Conservation (phyloP, 352 stramenopile genomes). For the Pythium sukuiense region DNA sequence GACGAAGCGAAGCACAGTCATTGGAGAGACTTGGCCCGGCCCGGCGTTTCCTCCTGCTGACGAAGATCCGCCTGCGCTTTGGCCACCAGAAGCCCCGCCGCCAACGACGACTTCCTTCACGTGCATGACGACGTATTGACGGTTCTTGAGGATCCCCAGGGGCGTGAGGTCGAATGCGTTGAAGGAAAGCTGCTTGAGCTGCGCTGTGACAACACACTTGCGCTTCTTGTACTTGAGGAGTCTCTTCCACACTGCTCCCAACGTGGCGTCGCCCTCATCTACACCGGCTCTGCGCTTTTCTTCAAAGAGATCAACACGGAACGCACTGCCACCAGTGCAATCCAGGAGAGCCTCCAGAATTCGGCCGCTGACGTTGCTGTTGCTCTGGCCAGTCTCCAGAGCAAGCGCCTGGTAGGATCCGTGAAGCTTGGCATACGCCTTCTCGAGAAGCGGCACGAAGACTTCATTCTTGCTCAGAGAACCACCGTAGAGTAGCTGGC, state of each 20-base stretch:
- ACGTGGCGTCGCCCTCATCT: conserved; percentile 30
- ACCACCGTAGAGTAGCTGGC: conserved; percentile 67
- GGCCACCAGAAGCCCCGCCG: not conserved
- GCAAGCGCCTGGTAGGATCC: conserved; percentile 66
- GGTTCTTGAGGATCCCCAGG: conserved; percentile 74
- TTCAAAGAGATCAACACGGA: conserved; percentile 72
- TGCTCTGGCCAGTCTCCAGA: conserved; percentile 35
- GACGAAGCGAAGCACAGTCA: conserved; percentile 56
- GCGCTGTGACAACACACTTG: conserved; percentile 63
- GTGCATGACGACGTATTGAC: conserved; percentile 71
- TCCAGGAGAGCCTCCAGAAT: conserved; percentile 88
- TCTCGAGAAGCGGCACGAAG: conserved; percentile 87
- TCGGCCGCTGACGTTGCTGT: conserved; percentile 45
- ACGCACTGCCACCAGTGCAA: conserved; percentile 81
- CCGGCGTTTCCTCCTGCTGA: not conserved
- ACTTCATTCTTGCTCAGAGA: conserved; percentile 83
- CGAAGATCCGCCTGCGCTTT: not conserved
- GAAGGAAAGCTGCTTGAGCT: conserved; percentile 71
- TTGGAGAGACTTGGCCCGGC: not conserved
- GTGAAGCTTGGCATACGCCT: conserved; percentile 90
- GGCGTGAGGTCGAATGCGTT: conserved; percentile 59
- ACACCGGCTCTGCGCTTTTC: conserved; percentile 29
- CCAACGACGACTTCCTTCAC: conserved; percentile 54
- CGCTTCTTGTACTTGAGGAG: conserved; percentile 56
- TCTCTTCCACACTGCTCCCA: conserved; percentile 60